phyloP scores from a whole-genome alignment of 345 rosid genomes.

The Rubroshorea leprosula region DNA sequence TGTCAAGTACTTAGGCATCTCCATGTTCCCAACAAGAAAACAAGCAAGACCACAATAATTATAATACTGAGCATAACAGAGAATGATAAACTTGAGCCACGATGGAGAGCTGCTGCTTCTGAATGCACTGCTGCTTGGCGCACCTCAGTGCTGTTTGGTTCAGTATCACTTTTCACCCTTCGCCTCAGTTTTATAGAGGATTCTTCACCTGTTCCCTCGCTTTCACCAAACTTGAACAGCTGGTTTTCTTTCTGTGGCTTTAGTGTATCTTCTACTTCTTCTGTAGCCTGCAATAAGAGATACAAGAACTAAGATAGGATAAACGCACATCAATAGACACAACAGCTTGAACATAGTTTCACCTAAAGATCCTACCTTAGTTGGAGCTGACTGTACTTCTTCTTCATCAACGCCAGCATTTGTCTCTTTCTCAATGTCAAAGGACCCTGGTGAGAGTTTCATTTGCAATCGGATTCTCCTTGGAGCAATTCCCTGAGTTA shows the following conservation, averaged over 20 bases:
- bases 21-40: slow-evolving; percentile 19
- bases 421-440: slow-evolving; percentile 2
- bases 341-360: neutral
- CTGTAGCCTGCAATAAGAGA: slow-evolving; percentile 28
- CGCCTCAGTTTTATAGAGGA: slow-evolving; percentile 22
- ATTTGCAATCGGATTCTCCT: slow-evolving; percentile 55
- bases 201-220: slow-evolving; percentile 16
- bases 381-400: slow-evolving; percentile 24
- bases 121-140: slow-evolving; percentile 5
- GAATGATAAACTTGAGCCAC: neutral
- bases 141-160: slow-evolving; percentile 5
- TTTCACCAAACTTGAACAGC: slow-evolving; percentile 10
- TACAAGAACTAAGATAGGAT: neutral
- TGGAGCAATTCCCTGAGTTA: slow-evolving; percentile 53
- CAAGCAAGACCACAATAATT: slow-evolving; percentile 10
- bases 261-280: slow-evolving; percentile 13
- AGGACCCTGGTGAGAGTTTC: neutral
- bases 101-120: neutral
- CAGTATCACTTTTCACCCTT: slow-evolving; percentile 16
- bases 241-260: slow-evolving; percentile 11
- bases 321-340: neutral
- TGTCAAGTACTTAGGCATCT: slow-evolving; percentile 6
- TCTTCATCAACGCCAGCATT: slow-evolving; percentile 3
- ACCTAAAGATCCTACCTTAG: slow-evolving; percentile 33
- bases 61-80: slow-evolving; percentile 15